Evolutionary conservation across 345 rosid genomes (phyloP), one percentile per base, ranked within the genome.

Genomic region (Hibiscus tridactylites): DNA sequence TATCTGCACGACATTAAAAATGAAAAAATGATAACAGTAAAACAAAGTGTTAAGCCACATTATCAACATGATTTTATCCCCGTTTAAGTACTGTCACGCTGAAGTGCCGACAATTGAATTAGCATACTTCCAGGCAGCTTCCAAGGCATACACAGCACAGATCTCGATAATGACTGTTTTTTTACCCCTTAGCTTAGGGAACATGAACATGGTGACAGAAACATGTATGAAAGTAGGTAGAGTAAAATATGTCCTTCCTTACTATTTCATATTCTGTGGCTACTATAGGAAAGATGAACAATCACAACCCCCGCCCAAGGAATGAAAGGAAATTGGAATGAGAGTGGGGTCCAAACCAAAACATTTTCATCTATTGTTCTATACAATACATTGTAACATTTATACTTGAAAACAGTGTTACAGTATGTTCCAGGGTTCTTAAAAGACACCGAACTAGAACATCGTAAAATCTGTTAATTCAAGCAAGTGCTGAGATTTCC

Each of bases 1-100:
- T 59, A 92, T 91, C 97, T 91, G 93, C 90, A 75, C 65, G 69
- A 70, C 71, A 78, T 42, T 29, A 72, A 42, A 50, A 71, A 54
- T 19, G 60, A 52, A 52, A 52, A 56, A 19, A 19, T 35, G 1
- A 33, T 31, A 11, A 42, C 29, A 56, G 2, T 4, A 12, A 24
- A 58, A 26, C 3, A 16, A 37, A 37, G 13, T 2, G 21, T 50
- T 50, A 68, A 47, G 24, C 69, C 58, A 47, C 21, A 46, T 67
- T 49, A 24, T 3, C 57, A 50, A 49, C 26, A 50, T 49, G 42
- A 44, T 49, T 67, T 44, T 11, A 4, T 24, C 17, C 9, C 15
- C 0, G 1, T 29, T 21, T 24, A 15, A 6, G 9, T 9, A 9
- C 19, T 53, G 21, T 47, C 52, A 37, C 4, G 19, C 33, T 39